These are phyloP conservation scores for Lanmaoa pseudosensibilis DNA, from an alignment of 768 basidiomycete species.

Conservation along the genomic window DNA sequence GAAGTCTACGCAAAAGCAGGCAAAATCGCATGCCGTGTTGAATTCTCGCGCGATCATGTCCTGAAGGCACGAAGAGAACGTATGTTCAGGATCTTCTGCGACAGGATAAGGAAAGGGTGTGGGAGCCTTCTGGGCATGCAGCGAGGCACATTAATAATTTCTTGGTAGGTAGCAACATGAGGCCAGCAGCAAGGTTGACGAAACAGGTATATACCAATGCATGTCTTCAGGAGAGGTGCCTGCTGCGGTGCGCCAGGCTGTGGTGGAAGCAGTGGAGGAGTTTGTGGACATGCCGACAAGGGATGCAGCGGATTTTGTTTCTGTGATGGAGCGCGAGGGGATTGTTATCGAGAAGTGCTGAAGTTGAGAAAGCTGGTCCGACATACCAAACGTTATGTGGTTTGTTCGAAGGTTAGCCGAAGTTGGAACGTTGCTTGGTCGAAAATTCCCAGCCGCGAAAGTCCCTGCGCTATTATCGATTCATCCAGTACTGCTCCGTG, in stretches of 20 bases:
- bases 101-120: slow-evolving; percentile 64
- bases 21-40: slow-evolving; percentile 58
- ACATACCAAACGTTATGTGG: no score
- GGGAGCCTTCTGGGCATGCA: slow-evolving; percentile 57
- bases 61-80: slow-evolving; percentile 61
- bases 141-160: slow-evolving; percentile 78
- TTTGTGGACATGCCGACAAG: slow-evolving; percentile 51
- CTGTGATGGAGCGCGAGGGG: slow-evolving; percentile 63
- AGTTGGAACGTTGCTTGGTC: no score
- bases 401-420: no score
- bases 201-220: neutral
- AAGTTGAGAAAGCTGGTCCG: slow-evolving; percentile 50
- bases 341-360: slow-evolving; percentile 92
- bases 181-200: neutral
- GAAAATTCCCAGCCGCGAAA: no score
- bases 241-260: slow-evolving; percentile 70
- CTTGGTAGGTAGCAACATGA: slow-evolving; percentile 61
- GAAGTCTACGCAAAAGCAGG: slow-evolving; percentile 38
- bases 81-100: slow-evolving; percentile 88
- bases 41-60: slow-evolving; percentile 83
- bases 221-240: slow-evolving; percentile 99
- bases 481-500: no score
- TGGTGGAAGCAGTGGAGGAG: slow-evolving; percentile 50
- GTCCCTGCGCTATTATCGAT: no score
- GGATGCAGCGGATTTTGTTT: slow-evolving; percentile 61